A percentile compares a stretch with the other conserved stretches of the same genome.
Conservation (phyloP, 2,329 filamentous ascomycete genomes). For the Amesomyces nigricolor region DNA sequence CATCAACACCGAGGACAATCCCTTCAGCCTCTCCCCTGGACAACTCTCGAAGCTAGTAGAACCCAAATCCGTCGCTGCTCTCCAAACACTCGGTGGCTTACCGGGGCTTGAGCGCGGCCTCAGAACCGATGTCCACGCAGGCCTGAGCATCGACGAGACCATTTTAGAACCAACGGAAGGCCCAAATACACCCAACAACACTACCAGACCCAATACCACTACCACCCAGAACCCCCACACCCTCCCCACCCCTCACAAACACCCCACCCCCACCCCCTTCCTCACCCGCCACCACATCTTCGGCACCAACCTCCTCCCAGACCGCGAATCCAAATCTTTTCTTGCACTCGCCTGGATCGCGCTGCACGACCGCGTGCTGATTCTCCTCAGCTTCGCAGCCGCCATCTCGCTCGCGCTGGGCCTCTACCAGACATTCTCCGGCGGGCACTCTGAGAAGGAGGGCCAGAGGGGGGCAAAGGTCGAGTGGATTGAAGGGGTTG, state of each 20-base stretch:
- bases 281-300: slow-evolving; percentile 53
- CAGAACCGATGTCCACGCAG: slow-evolving; percentile 56
- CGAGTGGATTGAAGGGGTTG: slow-evolving; percentile 65
- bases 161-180: slow-evolving; percentile 50
- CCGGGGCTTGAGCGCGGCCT: slow-evolving; percentile 68
- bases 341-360: slow-evolving; percentile 59
- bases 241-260: too few relatives aligned
- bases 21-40: slow-evolving; percentile 67
- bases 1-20: slow-evolving; percentile 59
- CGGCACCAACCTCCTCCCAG: slow-evolving; percentile 55
- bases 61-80: slow-evolving; percentile 70
- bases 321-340: slow-evolving; percentile 57
- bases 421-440: slow-evolving; percentile 59
- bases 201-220: too few relatives aligned
- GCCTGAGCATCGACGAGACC: slow-evolving; percentile 66
- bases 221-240: too few relatives aligned
- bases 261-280: slow-evolving; percentile 18
- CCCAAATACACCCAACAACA: slow-evolving; percentile 24
- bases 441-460: slow-evolving; percentile 32
- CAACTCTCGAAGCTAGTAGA: slow-evolving; percentile 73
- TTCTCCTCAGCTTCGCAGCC: slow-evolving; percentile 60
- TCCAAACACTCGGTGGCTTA: slow-evolving; percentile 69
- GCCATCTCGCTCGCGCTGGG: slow-evolving; percentile 61
- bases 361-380: slow-evolving; percentile 63
- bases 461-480: slow-evolving; percentile 37